Conservation (phyloP, 192 early-diverging fungal species). For the Entomortierella beljakovae region DNA sequence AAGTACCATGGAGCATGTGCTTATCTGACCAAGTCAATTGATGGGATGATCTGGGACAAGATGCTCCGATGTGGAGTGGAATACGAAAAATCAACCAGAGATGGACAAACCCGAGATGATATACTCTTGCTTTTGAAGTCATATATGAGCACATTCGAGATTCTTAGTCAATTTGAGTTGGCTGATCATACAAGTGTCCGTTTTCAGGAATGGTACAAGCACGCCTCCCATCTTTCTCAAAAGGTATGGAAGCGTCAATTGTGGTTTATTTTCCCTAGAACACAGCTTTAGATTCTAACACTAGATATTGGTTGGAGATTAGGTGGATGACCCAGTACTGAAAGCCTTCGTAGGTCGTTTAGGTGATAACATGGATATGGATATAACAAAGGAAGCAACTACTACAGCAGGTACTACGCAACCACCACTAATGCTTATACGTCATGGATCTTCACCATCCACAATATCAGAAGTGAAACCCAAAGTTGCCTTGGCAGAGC, state of each 20-base stretch:
- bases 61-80: slow-evolving; percentile 47
- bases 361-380: neutral
- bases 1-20: slow-evolving; percentile 17
- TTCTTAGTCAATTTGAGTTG: slow-evolving; percentile 9
- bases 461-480: neutral
- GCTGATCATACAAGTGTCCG: slow-evolving; percentile 21
- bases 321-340: slow-evolving; percentile 2
- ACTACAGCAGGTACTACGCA: neutral
- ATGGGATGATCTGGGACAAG: slow-evolving; percentile 56
- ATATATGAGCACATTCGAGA: slow-evolving; percentile 34
- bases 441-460: neutral
- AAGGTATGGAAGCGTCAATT: slow-evolving; percentile 52
- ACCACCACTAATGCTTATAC: neutral
- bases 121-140: neutral
- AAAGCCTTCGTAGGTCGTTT: neutral
- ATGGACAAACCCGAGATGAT: slow-evolving; percentile 24
- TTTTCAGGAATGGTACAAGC: slow-evolving; percentile 53
- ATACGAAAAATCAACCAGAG: slow-evolving; percentile 53
- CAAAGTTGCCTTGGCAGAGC: neutral
- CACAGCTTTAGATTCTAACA: neutral
- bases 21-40: neutral
- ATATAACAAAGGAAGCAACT: neutral
- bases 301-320: neutral
- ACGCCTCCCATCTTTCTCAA: slow-evolving; percentile 50
- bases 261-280: too few species aligned